Base-by-base conservation (phyloP, 1,284 basidiomycete species). In the Cystobasidium sp. region DNA sequence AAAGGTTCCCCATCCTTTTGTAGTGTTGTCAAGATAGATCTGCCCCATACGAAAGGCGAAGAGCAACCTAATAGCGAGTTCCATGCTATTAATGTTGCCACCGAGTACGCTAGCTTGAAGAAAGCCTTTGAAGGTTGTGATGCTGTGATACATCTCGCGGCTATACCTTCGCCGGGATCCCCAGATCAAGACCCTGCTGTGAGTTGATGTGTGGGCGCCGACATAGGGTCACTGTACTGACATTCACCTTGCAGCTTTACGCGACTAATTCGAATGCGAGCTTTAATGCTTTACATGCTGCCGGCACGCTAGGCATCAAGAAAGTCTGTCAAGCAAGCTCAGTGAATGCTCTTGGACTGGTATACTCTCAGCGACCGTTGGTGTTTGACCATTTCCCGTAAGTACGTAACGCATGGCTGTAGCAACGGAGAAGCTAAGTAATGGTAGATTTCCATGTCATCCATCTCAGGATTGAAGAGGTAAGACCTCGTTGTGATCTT, bases 261-360 rank as follows among this genome's bases (percentile, higher is more conserved):
- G 81, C 81, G 62, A 74, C 46, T 24, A 82, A 82, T 75, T 78
- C 78, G n/a, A 56, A 43, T 44, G 52, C 52, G 24, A 66, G 67
- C 7, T 83, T 78, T 76, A 83, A 83, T 62, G 80, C 80, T 1
- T 77, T 83, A 9, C 76, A 63, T 37, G 79, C 81, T 20, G 82
- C 82, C 4, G 79, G 75, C 0, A 79, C 88, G 85, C 83, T 91
- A 24, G 88, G 87, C 3, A 91, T 91, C 79, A 85, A 84, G 31
- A 85, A 88, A 7, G 83, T 92, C 37, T 88, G 87, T 0, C 86
- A 89, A 80, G 90, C 91, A 8, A 91, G 89, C 12, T 87, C 87
- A 16, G 88, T 89, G 68, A 91, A 92, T 79, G 88, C 90, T 6
- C 76, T 83, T 9, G 81, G 82, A 0, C 76, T 82, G 75, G 75